Percentiles rank a stretch among this genome's conserved stretches.
Evolutionary conservation across 129 eudicot species (phyloP).

Genomic region (Smallanthus sonchifolius): DNA sequence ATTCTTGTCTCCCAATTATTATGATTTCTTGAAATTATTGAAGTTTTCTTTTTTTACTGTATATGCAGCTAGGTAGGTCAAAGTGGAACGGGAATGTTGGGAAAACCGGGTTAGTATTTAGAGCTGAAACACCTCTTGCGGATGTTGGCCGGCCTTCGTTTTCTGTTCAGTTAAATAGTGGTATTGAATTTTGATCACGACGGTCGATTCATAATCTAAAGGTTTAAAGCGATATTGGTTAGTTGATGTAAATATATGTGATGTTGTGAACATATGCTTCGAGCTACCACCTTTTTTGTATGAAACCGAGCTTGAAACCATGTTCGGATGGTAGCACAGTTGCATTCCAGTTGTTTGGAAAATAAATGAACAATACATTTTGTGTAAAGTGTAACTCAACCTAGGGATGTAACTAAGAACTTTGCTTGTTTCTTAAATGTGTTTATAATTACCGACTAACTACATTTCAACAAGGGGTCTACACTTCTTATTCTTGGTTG

Average conservation of each 20-base stretch:
- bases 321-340: not conserved
- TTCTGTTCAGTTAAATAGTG: constrained; percentile 86
- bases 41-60: constrained; percentile 11
- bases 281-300: constrained; percentile 10
- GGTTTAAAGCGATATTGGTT: constrained; percentile 28
- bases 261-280: constrained; percentile 1
- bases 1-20: not conserved
- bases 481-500: no score
- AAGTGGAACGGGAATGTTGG: constrained; percentile 98
- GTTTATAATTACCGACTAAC: no score
- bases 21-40: not conserved
- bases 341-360: constrained; percentile 4
- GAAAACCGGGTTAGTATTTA: constrained; percentile 68
- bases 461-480: no score
- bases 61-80: constrained; percentile 80
- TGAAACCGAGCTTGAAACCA: constrained; percentile 10
- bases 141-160: constrained; percentile 60
- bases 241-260: constrained; percentile 11
- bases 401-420: no score
- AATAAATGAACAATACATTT: not conserved
- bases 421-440: no score
- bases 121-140: constrained; percentile 79
- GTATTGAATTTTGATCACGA: constrained; percentile 61
- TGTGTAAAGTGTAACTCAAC: not conserved
- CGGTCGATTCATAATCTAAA: constrained; percentile 25